Evolutionary conservation across 352 stramenopile genomes (phyloP), one percentile per base, ranked within the genome.

Genomic region (Globisporangium barbulae): DNA sequence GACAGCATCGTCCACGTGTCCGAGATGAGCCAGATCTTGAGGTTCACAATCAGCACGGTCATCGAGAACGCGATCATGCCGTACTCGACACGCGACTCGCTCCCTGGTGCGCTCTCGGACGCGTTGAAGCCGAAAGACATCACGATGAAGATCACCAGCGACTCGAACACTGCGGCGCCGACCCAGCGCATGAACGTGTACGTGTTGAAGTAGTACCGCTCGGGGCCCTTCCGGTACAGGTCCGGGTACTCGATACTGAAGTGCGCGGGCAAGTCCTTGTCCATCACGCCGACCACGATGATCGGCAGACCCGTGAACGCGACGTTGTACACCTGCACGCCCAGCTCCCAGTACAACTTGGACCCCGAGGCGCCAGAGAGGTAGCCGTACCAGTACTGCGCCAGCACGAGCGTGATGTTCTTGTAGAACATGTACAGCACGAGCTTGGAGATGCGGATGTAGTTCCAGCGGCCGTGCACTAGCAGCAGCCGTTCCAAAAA

Each of bases 391-490:
- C 81, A 96, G 71, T 96, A 98, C 67, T 97, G 84, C 17, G 76
- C 76, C 17, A 98, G 61, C 48, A 96, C 90, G 19, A 98, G 77
- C 15, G 94, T 91, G 54, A 97, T 93, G 77, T 98, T 98, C 72
- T 98, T 98, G 79, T 97, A 98, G 68, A 98, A 97, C 71, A 93
- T 96, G 75, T 97, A 98, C 35, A 94, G 68, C 21, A 98, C 82
- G 13, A 98, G 68, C 61, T 96, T 96, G 37, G 90, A 94, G 58
- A 96, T 91, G 37, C 94, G 86, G 42, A 93, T 84, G 72, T 98
- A 97, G 71, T 95, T 97, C 82, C 88, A 96, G 15, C 86, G 76
- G 21, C 95, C 95, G 69, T 98, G 95, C 28, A 98, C 84, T 5
- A 98, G 69, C 42, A 98, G 74, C 19, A 98, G 67, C 0, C 82